These are phyloP conservation scores for Boletus smithii DNA, from an alignment of 1,284 basidiomycete species.

Conservation along the genomic window DNA sequence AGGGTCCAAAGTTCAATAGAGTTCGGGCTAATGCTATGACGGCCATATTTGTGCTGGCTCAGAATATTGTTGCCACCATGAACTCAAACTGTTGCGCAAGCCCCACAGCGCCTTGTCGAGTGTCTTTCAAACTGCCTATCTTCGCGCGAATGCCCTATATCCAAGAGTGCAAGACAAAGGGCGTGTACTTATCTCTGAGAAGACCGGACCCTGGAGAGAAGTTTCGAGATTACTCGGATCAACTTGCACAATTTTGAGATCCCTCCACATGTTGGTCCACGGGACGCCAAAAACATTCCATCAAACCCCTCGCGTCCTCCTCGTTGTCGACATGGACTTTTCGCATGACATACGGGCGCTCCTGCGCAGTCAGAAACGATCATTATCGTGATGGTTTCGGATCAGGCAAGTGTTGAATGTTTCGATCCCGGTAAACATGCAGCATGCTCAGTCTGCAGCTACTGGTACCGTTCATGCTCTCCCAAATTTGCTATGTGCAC, in stretches of 20 bases:
- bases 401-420: neutral
- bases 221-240: neutral
- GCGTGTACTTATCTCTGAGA: neutral
- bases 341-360: conserved; percentile 11
- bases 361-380: neutral
- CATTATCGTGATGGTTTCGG: neutral
- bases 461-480: neutral
- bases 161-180: neutral
- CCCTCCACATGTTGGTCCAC: neutral
- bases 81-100: too few species aligned
- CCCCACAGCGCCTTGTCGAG: neutral
- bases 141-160: neutral
- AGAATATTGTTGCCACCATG: too few species aligned
- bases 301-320: conserved; percentile 10
- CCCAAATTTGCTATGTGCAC: neutral
- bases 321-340: conserved; percentile 8
- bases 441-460: neutral
- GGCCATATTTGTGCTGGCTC: too few species aligned
- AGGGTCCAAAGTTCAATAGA: too few species aligned
- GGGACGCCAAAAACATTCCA: neutral
- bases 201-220: neutral
- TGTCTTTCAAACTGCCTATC: neutral
- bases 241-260: too few species aligned
- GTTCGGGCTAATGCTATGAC: too few species aligned
- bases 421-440: neutral